phyloP scores from a whole-genome alignment of 805 yeast species.

The Jamesozyma jinghongensis region DNA sequence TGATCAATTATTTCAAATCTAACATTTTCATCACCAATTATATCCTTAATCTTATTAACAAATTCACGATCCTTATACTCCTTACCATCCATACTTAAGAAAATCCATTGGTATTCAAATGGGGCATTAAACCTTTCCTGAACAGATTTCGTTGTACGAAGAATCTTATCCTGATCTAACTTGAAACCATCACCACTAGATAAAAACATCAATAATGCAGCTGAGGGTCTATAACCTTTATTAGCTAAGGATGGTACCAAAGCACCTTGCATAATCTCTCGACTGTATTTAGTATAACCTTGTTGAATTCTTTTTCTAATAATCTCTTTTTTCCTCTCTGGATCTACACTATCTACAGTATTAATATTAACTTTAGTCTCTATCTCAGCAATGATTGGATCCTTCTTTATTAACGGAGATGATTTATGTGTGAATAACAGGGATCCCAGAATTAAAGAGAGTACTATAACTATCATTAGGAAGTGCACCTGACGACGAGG shows the following conservation, averaged over 20 bases:
- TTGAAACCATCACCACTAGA: slow-evolving; percentile 44
- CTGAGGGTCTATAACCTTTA: slow-evolving; percentile 18
- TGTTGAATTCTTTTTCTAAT: background rate
- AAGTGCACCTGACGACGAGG: too few relatives aligned
- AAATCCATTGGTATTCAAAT: slow-evolving; percentile 85
- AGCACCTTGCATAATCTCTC: slow-evolving; percentile 4
- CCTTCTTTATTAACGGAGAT: too few relatives aligned
- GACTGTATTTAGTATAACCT: background rate
- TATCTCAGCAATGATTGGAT: background rate
- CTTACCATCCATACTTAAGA: slow-evolving; percentile 57
- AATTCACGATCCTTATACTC: slow-evolving; percentile 60
- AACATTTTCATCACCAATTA: slow-evolving; percentile 40
- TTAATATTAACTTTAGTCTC: background rate
- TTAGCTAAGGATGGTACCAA: slow-evolving; percentile 5
- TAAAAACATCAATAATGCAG: slow-evolving; percentile 35
- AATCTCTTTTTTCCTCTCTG: background rate
- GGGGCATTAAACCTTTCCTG: slow-evolving; percentile 73
- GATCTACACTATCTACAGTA: background rate
- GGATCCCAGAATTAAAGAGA: too few relatives aligned
- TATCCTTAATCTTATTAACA: slow-evolving; percentile 40
- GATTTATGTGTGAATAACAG: too few relatives aligned
- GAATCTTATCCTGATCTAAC: slow-evolving; percentile 44
- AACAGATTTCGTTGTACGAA: slow-evolving; percentile 54
- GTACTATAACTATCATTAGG: too few relatives aligned
- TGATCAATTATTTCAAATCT: slow-evolving; percentile 1